Conservation (phyloP, 2,329 filamentous ascomycete genomes). For the Claviceps purpurea region DNA sequence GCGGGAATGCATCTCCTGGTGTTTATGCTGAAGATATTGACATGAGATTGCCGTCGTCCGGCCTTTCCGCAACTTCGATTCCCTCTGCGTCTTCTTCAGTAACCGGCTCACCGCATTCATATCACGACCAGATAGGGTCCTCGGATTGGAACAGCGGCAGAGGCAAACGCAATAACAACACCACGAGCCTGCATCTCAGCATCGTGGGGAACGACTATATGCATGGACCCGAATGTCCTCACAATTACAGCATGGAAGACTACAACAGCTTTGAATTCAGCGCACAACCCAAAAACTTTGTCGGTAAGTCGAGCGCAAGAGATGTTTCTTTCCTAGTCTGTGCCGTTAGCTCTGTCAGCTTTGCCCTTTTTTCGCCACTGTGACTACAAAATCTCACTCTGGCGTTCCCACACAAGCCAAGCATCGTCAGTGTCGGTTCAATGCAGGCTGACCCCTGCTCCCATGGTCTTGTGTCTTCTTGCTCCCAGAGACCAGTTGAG, state of each 20-base stretch:
- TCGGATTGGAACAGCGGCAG: slow-evolving; percentile 38
- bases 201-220: slow-evolving; percentile 48
- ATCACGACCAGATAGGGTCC: slow-evolving; percentile 42
- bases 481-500: neutral
- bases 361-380: neutral
- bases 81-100: slow-evolving; percentile 54
- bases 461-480: neutral
- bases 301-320: slow-evolving; percentile 35
- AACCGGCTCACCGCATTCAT: slow-evolving; percentile 53
- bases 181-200: slow-evolving; percentile 46
- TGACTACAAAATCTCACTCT: neutral
- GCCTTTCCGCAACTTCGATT: slow-evolving; percentile 46
- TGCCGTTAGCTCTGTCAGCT: neutral
- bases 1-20: slow-evolving; percentile 32
- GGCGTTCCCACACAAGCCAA: neutral
- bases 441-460: neutral
- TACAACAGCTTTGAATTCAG: slow-evolving; percentile 33
- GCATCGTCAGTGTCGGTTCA: neutral
- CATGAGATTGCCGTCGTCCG: slow-evolving; percentile 38
- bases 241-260: slow-evolving; percentile 36
- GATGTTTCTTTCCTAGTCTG: neutral
- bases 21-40: slow-evolving; percentile 39
- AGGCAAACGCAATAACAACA: slow-evolving; percentile 20
- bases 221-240: slow-evolving; percentile 40
- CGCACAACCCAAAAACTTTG: slow-evolving; percentile 35